Conservation (phyloP, 176 grass and related monocot species). For the Bonia amplexicaulis region DNA sequence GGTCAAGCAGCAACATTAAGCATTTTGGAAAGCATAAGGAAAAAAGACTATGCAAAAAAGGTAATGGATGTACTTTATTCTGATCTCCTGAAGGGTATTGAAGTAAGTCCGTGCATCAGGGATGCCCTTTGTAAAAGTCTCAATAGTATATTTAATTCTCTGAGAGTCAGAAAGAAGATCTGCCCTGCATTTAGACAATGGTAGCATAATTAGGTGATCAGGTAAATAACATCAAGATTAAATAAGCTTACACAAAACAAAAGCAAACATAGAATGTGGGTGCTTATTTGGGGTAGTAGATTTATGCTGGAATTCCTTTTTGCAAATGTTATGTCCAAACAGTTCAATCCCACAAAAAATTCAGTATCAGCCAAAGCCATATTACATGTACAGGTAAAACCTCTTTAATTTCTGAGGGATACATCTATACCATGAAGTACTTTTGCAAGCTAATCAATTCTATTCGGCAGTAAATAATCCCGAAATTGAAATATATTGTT, state of each 20-base stretch:
- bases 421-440: not conserved
- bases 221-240: not conserved
- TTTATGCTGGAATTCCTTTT: not conserved
- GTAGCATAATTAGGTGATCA: constrained; percentile 2
- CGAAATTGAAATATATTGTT: not conserved
- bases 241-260: constrained; percentile 1
- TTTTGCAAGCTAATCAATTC: not conserved
- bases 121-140: constrained; percentile 62
- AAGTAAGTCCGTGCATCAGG: constrained; percentile 92
- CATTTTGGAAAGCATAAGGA: not conserved
- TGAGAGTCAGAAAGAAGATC: constrained; percentile 70
- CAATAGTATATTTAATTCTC: constrained; percentile 74
- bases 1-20: not conserved
- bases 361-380: not conserved
- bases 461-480: not conserved
- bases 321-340: constrained; percentile 1
- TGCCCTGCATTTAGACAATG: constrained; percentile 61
- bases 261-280: not conserved
- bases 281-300: not conserved
- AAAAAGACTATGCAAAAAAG: not conserved
- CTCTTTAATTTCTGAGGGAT: not conserved
- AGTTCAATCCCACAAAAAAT: not conserved
- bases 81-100: constrained; percentile 73
- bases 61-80: constrained; percentile 56
- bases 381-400: not conserved